Percentiles rank a stretch among this genome's conserved stretches.
Conservation (phyloP, 148 eudicot genomes). For the Vaccinium darrowii region DNA sequence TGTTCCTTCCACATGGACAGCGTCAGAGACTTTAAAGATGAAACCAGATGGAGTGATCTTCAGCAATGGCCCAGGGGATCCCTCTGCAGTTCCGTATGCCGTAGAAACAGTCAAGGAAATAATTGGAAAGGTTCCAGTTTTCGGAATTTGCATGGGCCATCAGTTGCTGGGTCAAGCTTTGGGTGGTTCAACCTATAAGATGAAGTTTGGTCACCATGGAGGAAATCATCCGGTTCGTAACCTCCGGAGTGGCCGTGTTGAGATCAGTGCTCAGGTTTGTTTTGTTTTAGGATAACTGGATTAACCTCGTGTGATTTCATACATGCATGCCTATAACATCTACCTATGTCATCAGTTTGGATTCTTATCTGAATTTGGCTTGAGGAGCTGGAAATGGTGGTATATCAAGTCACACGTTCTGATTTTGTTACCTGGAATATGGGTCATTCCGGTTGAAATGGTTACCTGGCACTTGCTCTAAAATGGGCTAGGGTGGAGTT, state of each 20-base stretch:
- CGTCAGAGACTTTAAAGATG: constrained; percentile 83
- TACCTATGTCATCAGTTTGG: background rate
- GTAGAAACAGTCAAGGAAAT: constrained; percentile 77
- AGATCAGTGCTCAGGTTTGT: constrained; percentile 90
- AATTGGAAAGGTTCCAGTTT: constrained; percentile 80
- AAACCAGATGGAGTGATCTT: constrained; percentile 90
- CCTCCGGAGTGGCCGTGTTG: constrained; percentile 64
- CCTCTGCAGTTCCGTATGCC: constrained; percentile 97
- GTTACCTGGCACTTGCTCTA: background rate
- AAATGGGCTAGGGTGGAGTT: background rate
- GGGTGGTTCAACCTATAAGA: constrained; percentile 92
- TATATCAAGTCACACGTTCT: background rate
- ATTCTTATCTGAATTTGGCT: background rate
- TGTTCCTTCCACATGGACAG: constrained; percentile 95
- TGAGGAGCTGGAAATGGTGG: background rate
- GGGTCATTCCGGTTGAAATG: background rate
- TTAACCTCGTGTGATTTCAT: background rate
- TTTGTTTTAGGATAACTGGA: constrained; percentile 2
- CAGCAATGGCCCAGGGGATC: constrained; percentile 98
- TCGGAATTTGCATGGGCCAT: constrained; percentile 99
- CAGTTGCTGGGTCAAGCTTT: constrained; percentile 95
- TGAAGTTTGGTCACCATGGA: constrained; percentile 99
- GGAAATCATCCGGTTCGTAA: constrained; percentile 97
- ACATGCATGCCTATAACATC: background rate
- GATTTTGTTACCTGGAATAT: background rate